These are phyloP conservation scores for Scutellaria baicalensis DNA, from an alignment of 257 asterid genomes.

Conservation along the genomic window DNA sequence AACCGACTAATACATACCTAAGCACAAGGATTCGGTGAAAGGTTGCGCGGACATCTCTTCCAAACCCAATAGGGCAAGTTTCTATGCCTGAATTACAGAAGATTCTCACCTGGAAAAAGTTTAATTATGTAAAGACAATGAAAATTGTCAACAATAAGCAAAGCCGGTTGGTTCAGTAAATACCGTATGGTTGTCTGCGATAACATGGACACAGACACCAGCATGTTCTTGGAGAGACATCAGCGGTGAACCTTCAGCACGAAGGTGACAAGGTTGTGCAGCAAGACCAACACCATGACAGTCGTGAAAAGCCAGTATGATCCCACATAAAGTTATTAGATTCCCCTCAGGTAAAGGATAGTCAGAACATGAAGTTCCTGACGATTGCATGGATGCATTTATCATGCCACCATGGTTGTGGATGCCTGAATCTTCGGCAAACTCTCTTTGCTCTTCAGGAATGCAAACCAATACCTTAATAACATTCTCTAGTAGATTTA, in stretches of 20 bases:
- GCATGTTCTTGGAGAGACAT: conserved; percentile 35
- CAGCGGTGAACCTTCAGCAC: conserved; percentile 18
- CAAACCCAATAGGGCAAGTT: conserved; percentile 59
- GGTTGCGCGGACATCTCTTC: conserved; percentile 53
- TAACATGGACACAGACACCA: conserved; percentile 57
- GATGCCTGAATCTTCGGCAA: conserved; percentile 20
- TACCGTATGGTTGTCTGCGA: conserved; percentile 44
- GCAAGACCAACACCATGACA: conserved; percentile 24
- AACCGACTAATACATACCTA: conserved; percentile 28
- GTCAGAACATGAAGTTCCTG: conserved; percentile 26
- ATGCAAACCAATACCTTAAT: conserved; percentile 13
- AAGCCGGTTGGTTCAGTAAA: conserved; percentile 6
- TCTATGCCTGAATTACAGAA: conserved; percentile 37
- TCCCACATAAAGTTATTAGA: conserved; percentile 58
- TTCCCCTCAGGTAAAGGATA: conserved; percentile 62
- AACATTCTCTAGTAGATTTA: conserved; percentile 36
- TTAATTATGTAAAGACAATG: conserved; percentile 13
- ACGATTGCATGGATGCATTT: conserved; percentile 24
- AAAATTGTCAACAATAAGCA: conserved; percentile 1
- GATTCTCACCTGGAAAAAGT: conserved; percentile 52
- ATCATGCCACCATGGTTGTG: conserved; percentile 8
- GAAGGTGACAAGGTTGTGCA: conserved; percentile 23
- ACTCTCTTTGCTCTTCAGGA: conserved; percentile 17
- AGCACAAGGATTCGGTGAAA: conserved; percentile 75
- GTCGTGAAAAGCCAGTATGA: conserved; percentile 53